Evolutionary conservation across 1,284 basidiomycete genomes (phyloP).

Genomic region (Cutaneotrichosporon sp.): DNA sequence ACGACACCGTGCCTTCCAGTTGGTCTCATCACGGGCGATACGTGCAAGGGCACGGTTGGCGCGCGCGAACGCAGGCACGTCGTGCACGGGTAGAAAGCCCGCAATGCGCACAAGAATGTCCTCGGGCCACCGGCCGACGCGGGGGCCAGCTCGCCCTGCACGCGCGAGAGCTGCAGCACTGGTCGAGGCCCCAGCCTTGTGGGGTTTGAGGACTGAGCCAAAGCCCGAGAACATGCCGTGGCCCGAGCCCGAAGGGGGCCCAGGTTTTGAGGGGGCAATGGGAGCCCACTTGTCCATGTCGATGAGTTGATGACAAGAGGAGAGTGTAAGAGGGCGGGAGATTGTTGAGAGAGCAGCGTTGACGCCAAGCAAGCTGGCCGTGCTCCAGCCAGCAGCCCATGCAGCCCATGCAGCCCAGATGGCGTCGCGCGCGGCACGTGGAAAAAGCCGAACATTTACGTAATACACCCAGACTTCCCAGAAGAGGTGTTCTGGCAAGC

Average conservation of each 20-base stretch:
- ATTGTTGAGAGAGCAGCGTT: too few relatives aligned
- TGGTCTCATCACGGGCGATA: constrained; percentile 67
- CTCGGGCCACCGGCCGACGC: constrained; percentile 74
- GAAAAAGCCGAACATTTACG: background rate
- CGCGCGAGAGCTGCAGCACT: constrained; percentile 27
- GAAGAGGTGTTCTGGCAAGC: too few relatives aligned
- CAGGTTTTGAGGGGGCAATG: constrained; percentile 42
- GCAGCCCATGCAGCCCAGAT: too few relatives aligned
- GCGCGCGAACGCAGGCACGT: constrained; percentile 72
- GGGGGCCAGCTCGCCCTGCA: constrained; percentile 44
- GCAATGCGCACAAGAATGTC: constrained; percentile 74
- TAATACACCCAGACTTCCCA: too few relatives aligned
- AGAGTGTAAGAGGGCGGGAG: background rate
- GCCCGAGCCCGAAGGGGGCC: constrained; percentile 37
- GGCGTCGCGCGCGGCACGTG: background rate
- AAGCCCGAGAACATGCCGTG: constrained; percentile 66
- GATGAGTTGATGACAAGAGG: background rate
- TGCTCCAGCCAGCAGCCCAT: too few relatives aligned
- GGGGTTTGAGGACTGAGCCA: constrained; percentile 46
- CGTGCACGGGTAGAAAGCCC: constrained; percentile 70
- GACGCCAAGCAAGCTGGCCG: too few relatives aligned
- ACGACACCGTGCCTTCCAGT: constrained; percentile 73
- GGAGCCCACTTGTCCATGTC: constrained; percentile 49
- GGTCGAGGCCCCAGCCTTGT: constrained; percentile 56
- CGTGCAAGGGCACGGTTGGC: constrained; percentile 65